These are phyloP conservation scores for Aspergillus mulundensis DNA, from an alignment of 495 filamentous ascomycete species.

Conservation along the genomic window DNA sequence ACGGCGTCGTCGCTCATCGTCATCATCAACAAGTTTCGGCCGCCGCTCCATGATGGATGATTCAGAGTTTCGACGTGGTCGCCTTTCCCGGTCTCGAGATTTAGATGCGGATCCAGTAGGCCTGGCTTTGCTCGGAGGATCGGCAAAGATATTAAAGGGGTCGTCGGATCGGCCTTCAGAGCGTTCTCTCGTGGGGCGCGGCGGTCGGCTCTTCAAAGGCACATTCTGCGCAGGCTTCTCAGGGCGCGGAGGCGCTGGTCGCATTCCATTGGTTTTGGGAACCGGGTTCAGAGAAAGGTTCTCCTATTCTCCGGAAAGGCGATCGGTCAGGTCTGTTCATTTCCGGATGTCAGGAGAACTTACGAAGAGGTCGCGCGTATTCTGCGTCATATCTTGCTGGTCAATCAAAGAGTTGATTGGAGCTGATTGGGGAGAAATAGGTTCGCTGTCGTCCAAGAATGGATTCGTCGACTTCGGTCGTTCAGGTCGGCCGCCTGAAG, in stretches of 20 bases:
- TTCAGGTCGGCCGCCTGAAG: conserved; percentile 43
- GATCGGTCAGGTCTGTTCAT: conserved; percentile 8
- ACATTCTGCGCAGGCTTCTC: conserved; percentile 32
- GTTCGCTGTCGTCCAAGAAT: conserved; percentile 73
- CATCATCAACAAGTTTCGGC: conserved; percentile 56
- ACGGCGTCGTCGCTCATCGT: conserved; percentile 70
- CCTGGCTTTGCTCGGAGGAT: conserved; percentile 42
- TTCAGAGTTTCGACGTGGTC: conserved; percentile 85
- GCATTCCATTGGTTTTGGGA: conserved; percentile 37
- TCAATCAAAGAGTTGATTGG: conserved; percentile 46
- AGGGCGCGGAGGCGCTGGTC: conserved; percentile 32
- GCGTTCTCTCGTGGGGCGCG: conserved; percentile 26
- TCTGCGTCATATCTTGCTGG: conserved; percentile 51
- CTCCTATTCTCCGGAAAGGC: conserved; percentile 24
- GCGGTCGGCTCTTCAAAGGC: conserved; percentile 24
- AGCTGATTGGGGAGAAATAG: conserved; percentile 45
- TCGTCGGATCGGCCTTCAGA: conserved; percentile 32
- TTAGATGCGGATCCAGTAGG: conserved; percentile 22
- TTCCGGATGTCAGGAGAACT: conserved; percentile 30
- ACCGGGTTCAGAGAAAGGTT: conserved; percentile 39
- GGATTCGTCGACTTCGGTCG: conserved; percentile 85
- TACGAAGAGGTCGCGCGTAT: conserved; percentile 88
- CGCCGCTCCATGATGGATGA: conserved; percentile 75
- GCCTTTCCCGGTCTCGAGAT: conserved; percentile 36
- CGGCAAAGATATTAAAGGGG: conserved; percentile 57